Base-by-base conservation (phyloP, 2,329 filamentous ascomycete genomes). In the Clonostachys rosea region DNA sequence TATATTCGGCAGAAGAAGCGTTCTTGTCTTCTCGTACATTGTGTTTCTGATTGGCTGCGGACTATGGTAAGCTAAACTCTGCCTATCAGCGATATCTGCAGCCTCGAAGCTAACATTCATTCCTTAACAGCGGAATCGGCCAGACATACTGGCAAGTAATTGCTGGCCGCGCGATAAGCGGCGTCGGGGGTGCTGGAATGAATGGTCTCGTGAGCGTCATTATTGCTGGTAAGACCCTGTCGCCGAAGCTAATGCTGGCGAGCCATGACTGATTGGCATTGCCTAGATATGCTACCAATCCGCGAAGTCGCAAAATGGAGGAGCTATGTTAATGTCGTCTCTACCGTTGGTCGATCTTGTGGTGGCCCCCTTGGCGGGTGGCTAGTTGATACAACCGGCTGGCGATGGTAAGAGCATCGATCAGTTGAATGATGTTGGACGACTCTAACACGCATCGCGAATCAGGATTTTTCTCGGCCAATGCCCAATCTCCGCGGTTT, bases 1-100 rank as follows among this genome's bases (percentile, higher is more conserved):
- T 35, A 56, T 58, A n/a, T 56, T 51, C 34, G 56, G 56, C 5
- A 47, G 53, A 24, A 55, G 52, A 40, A 40, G 47, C 9, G 39
- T 52, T 5, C 42, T 58, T 5, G 37, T 53, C 16, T 40, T 51
- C 11, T 52, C 53, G 12, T 58, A 58, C 35, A 42, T 44, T 3
- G 36, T 58, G 6, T 58, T 58, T 46, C 50, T 52, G 18, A 30
- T 47, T 41, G 56, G 56, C n/a, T 56, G 53, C 16, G 20, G 30
- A 30, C 42, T 43, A 12, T 43, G 42, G 42, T 43, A 43, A 3
- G 42, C 13, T 40, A 2, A n/a, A n/a, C 17, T n/a, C 7, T n/a
- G 11, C 17, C 17, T 16, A 16, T 16, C 16, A 16, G 16, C 16
- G 16, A 16, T 16, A 16, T 16, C 16, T 16, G 2, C 16, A 16